Base-by-base conservation (phyloP, 2,329 filamentous ascomycete genomes). In the Ophiostoma novo-ulmi region DNA sequence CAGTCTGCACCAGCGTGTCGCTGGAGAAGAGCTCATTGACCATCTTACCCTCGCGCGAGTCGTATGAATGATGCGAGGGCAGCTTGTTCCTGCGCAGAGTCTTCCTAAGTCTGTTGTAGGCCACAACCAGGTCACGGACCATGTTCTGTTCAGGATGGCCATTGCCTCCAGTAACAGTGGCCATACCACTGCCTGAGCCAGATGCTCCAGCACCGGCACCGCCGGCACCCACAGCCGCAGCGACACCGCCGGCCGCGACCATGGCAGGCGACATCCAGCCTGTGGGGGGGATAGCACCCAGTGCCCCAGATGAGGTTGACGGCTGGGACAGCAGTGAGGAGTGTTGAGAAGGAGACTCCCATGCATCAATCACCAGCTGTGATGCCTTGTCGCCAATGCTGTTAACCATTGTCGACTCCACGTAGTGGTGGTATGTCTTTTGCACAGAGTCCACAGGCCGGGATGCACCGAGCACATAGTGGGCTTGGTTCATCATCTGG, bases 1-100 rank as follows among this genome's bases (percentile, higher is more conserved):
- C 88, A 1, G 88, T 83, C 71, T 85, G 84, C 17, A 88, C 85
- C 13, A 93, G 79, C 1, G 85, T 85, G 75, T 91, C 88, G 71
- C 85, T 86, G 31, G 79, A 80, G 70, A 80, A 81, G 5, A 89
- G 78, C 70, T 87, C 82, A 68, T 83, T 81, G 20, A 76, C 75
- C 55, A 76, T 67, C 26, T 73, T 38, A 1, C 17, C 67, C 67
- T 55, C 74, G 1, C 74, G 75, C 73, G 76, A 26, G 70, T 73
- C 72, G 17, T 78, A 74, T 63, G 79, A 74, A n/a, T 75, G 48
- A 11, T 76, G 79, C 14, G 80, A 80, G 20, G 77, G 75, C 38
- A 90, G 81, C 5, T 81, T 81, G 71, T 89, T 90, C 75, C 83
- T 83, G 11, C 78, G 79, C 70, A 90, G 80, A 0, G 87, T 89